Evolutionary conservation across 768 basidiomycete genomes (phyloP).

Genomic region (Dacryopinax primogenitus): DNA sequence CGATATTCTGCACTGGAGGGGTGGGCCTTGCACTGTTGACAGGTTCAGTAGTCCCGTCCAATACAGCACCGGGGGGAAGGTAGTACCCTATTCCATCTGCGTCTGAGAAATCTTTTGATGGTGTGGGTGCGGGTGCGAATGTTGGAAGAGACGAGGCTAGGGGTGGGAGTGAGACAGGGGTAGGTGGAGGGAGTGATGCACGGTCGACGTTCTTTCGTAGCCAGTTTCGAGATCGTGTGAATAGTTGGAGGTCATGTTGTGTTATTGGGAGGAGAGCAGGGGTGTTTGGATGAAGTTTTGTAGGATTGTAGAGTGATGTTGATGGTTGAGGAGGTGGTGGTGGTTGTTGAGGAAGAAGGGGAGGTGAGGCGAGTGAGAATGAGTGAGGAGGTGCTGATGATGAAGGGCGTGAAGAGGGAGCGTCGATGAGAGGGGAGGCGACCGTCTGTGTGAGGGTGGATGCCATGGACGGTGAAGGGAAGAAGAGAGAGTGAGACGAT

Average conservation of each 20-base stretch:
- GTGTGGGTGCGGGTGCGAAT: not conserved
- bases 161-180: not conserved
- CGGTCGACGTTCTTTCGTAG: not conserved
- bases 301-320: not conserved
- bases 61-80: not conserved
- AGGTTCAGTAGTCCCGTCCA: not conserved
- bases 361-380: not conserved
- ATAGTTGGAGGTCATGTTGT: not conserved
- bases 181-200: not conserved
- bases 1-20: constrained; percentile 1
- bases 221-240: not conserved
- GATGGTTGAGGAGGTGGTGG: not conserved
- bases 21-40: not conserved
- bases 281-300: not conserved
- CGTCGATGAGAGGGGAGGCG: not conserved
- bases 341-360: not conserved
- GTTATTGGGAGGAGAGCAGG: not conserved
- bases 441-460: constrained; percentile 2
- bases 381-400: not conserved
- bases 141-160: not conserved
- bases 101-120: not conserved
- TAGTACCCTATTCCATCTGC: not conserved
- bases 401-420: not conserved
- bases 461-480: not conserved
- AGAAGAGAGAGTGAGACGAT: not conserved